phyloP scores from a whole-genome alignment of 2,329 filamentous ascomycete genomes.

The Ophiocordyceps camponoti-leonardi region DNA sequence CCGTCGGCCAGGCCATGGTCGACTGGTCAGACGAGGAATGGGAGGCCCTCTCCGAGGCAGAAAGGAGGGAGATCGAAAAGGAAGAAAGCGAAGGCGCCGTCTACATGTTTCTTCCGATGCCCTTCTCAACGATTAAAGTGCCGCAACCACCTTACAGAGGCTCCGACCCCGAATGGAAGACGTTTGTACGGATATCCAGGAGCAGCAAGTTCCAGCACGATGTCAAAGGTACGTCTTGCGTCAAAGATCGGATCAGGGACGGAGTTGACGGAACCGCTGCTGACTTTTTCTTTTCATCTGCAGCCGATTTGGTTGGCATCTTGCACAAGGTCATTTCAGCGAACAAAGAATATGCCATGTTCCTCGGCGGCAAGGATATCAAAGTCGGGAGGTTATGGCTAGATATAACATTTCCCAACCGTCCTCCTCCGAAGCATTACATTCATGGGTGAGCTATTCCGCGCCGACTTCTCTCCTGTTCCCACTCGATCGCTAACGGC shows the following conservation, averaged over 20 bases:
- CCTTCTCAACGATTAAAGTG: slow-evolving; percentile 34
- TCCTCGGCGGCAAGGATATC: neutral
- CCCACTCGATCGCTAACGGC: neutral
- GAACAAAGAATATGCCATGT: neutral
- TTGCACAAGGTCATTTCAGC: neutral
- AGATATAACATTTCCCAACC: slow-evolving; percentile 40
- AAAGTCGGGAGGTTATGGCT: slow-evolving; percentile 36
- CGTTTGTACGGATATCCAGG: slow-evolving; percentile 40
- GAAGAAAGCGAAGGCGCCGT: slow-evolving; percentile 25
- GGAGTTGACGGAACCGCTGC: too few relatives aligned
- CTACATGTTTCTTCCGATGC: slow-evolving; percentile 41
- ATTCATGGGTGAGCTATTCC: slow-evolving; percentile 36
- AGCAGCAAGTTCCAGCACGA: slow-evolving; percentile 28
- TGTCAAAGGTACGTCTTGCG: slow-evolving; percentile 24
- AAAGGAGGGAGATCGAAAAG: slow-evolving; percentile 22
- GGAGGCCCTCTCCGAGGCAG: slow-evolving; percentile 23
- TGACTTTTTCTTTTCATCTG: neutral
- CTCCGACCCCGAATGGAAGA: slow-evolving; percentile 45
- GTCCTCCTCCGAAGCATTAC: slow-evolving; percentile 40
- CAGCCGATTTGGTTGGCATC: neutral
- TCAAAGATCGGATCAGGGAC: neutral
- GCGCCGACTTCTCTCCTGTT: slow-evolving; percentile 5
- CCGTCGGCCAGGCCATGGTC: neutral
- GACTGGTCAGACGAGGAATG: slow-evolving; percentile 24
- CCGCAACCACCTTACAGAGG: slow-evolving; percentile 32